phyloP scores from a whole-genome alignment of 2,329 filamentous ascomycete genomes.

The Talaromyces piceae region DNA sequence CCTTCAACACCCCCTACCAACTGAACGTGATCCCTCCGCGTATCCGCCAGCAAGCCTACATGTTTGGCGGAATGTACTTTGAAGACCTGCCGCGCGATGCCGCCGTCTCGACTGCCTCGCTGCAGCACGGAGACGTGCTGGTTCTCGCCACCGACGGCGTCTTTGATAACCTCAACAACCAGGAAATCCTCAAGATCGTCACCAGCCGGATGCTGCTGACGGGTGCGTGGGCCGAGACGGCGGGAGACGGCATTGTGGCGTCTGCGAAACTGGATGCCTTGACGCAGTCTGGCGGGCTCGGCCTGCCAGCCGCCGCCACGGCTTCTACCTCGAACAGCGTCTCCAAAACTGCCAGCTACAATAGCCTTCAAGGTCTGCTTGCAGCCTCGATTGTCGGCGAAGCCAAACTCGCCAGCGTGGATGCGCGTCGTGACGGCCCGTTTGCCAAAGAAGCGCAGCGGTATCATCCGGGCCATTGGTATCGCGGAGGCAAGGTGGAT shows the following conservation, averaged over 20 bases:
- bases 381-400: slow-evolving; percentile 72
- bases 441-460: slow-evolving; percentile 93
- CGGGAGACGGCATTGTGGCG: slow-evolving; percentile 51
- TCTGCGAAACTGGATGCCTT: slow-evolving; percentile 52
- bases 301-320: slow-evolving; percentile 10
- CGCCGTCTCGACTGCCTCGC: slow-evolving; percentile 64
- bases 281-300: slow-evolving; percentile 42
- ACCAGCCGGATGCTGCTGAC: slow-evolving; percentile 65
- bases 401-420: slow-evolving; percentile 77
- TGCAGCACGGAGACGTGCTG: slow-evolving; percentile 89
- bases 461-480: slow-evolving; percentile 77
- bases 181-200: slow-evolving; percentile 76
- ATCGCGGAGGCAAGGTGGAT: slow-evolving; percentile 88
- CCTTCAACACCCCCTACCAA: slow-evolving; percentile 96
- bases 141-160: slow-evolving; percentile 91
- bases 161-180: slow-evolving; percentile 89
- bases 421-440: slow-evolving; percentile 75
- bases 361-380: slow-evolving; percentile 67
- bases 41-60: slow-evolving; percentile 68
- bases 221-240: slow-evolving; percentile 63
- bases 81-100: slow-evolving; percentile 80
- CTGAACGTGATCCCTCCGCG: slow-evolving; percentile 77
- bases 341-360: slow-evolving; percentile 15
- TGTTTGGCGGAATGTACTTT: slow-evolving; percentile 75
- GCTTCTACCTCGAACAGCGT: slow-evolving; percentile 10